Base-by-base conservation (phyloP, 108 stramenopile species). In the Cyclotella sp. region DNA sequence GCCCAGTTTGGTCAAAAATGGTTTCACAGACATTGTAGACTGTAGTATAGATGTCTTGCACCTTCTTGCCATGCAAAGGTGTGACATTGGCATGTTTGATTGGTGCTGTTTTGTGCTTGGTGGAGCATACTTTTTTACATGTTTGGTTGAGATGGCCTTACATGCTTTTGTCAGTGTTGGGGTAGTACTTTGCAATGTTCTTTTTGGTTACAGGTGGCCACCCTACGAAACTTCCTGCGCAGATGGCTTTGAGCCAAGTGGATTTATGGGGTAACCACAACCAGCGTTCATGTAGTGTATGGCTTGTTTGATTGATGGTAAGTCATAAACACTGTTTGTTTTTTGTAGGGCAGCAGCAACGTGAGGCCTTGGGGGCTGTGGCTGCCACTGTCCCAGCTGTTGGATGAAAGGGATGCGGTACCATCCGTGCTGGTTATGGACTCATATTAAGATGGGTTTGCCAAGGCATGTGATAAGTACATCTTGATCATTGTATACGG, bases 1-100 rank as follows among this genome's bases (percentile, higher is more conserved):
- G 55, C 19, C 69, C 68, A 9, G 77, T 77, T 51, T 77, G 77
- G 16, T 77, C 44, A 29, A 55, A 63, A 30, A 77, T 47, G 13
- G 65, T 67, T 2, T 67, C 27, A 0, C 30, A 1, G 22, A 29
- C 43, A 44, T 75, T 40, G 30, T 34, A 58, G 0, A 75, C 30
- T 46, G 54, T 67, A 9, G 19, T 51, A 24, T 63, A 61, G 9
- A 73, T 43, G 27, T 71, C 70, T 26, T 28, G 57, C n/a, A 21
- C 40, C 19, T 71, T 71, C 55, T 59, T 57, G 0, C 70, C 70
- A 26, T 21, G 39, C 9, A 59, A 9, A 5, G 21, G 4, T 0
- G 34, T 6, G n/a, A 42, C 44, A 15, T 71, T 26, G 22, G 10
- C 19, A 5, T 34, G 22, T 42, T 59, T 41, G 0, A 71, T 21